phyloP scores from a whole-genome alignment of 2,329 filamentous ascomycete genomes.

The Aspergillus tanneri region DNA sequence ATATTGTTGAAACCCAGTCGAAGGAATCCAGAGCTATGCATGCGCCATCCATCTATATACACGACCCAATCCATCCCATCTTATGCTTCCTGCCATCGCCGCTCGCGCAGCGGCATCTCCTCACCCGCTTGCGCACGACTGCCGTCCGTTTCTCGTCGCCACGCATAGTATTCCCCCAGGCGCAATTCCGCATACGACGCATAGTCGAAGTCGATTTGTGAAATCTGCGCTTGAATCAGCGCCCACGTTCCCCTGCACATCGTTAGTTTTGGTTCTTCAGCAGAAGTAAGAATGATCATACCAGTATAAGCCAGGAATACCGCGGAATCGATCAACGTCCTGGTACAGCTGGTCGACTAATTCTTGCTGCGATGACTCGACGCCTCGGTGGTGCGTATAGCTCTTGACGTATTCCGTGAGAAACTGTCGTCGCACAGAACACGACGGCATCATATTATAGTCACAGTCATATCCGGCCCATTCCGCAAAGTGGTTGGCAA shows the following conservation, averaged over 20 bases:
- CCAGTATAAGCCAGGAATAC: slow-evolving; percentile 82
- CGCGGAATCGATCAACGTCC: slow-evolving; percentile 84
- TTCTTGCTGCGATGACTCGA: slow-evolving; percentile 51
- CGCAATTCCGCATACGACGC: slow-evolving; percentile 83
- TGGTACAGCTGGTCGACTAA: slow-evolving; percentile 69
- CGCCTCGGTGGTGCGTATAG: slow-evolving; percentile 59
- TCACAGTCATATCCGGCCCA: slow-evolving; percentile 98
- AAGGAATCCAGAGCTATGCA: no score
- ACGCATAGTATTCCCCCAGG: slow-evolving; percentile 88
- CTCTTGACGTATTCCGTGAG: slow-evolving; percentile 76
- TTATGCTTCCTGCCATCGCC: slow-evolving; percentile 66
- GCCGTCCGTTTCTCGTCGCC: slow-evolving; percentile 73
- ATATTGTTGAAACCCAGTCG: no score
- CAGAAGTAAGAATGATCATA: not conserved
- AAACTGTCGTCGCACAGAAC: slow-evolving; percentile 73
- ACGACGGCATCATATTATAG: slow-evolving; percentile 76
- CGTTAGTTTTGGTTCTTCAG: slow-evolving; percentile 1
- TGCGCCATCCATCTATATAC: no score
- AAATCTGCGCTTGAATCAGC: slow-evolving; percentile 89
- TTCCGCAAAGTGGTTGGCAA: slow-evolving; percentile 97
- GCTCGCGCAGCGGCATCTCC: slow-evolving; percentile 72
- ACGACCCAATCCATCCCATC: no score
- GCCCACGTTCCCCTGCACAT: slow-evolving; percentile 87
- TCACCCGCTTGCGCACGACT: slow-evolving; percentile 55
- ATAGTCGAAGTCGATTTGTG: slow-evolving; percentile 96